phyloP scores from a whole-genome alignment of 768 basidiomycete genomes.

The Dacryopinax primogenitus region DNA sequence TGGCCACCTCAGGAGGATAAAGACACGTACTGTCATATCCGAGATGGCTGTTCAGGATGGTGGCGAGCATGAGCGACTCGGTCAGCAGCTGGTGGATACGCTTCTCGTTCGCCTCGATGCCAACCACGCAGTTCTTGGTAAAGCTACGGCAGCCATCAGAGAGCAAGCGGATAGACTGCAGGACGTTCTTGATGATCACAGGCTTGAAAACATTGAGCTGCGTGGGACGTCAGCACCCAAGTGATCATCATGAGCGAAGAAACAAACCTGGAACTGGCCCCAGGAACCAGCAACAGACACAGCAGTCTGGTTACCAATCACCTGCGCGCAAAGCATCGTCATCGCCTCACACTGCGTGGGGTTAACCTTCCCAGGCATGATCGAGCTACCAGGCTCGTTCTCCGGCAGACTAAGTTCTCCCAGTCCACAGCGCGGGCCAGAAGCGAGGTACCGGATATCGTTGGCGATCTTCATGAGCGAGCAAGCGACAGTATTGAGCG shows the following conservation, averaged over 20 bases:
- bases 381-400: slow-evolving; percentile 97
- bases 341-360: slow-evolving; percentile 98
- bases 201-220: slow-evolving; percentile 99
- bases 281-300: slow-evolving; percentile 87
- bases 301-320: slow-evolving; percentile 92
- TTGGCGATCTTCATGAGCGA: slow-evolving; percentile 99
- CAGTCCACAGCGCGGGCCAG: slow-evolving; percentile 93
- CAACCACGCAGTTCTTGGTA: slow-evolving; percentile 92
- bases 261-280: slow-evolving; percentile 86
- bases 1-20: neutral
- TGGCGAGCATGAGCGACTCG: slow-evolving; percentile 95
- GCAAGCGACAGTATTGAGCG: slow-evolving; percentile 89
- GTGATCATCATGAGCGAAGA: neutral
- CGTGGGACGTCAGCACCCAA: slow-evolving; percentile 27
- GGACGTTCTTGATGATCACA: slow-evolving; percentile 93
- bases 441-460: slow-evolving; percentile 94
- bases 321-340: slow-evolving; percentile 97
- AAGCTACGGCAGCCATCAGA: slow-evolving; percentile 88
- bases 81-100: slow-evolving; percentile 78
- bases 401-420: slow-evolving; percentile 91
- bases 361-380: slow-evolving; percentile 99
- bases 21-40: slow-evolving; percentile 84
- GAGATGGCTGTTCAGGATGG: slow-evolving; percentile 87
- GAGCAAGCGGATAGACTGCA: slow-evolving; percentile 87
- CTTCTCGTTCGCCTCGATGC: slow-evolving; percentile 92